phyloP scores from a whole-genome alignment of 768 basidiomycete species.

The Lactarius pseudohatsudake region DNA sequence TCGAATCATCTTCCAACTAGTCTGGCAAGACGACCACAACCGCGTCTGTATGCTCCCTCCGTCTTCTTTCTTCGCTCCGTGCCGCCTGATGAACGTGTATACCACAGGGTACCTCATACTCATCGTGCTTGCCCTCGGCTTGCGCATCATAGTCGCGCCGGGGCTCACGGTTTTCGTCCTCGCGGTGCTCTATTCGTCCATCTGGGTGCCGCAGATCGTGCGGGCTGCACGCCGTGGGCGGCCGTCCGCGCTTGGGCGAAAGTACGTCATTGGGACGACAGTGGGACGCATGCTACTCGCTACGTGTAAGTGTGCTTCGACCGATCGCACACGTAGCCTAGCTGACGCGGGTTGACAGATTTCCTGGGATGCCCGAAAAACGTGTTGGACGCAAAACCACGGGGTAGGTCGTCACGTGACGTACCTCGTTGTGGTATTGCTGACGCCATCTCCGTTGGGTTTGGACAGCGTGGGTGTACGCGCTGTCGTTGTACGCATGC shows the following conservation, averaged over 20 bases:
- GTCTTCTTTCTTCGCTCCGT: background rate
- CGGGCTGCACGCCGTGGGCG: slow-evolving; percentile 71
- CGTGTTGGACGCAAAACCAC: slow-evolving; percentile 76
- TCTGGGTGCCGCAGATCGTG: slow-evolving; percentile 87
- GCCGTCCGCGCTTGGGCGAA: slow-evolving; percentile 61
- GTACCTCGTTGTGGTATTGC: background rate
- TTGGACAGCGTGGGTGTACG: slow-evolving; percentile 60
- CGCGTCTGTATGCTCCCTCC: slow-evolving; percentile 57
- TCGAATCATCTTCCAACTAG: slow-evolving; percentile 54
- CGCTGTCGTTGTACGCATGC: slow-evolving; percentile 57
- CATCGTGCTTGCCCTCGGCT: slow-evolving; percentile 66
- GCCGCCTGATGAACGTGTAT: slow-evolving; percentile 19
- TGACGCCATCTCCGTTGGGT: background rate
- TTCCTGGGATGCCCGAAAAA: slow-evolving; percentile 83
- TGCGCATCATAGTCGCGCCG: slow-evolving; percentile 71
- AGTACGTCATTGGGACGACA: slow-evolving; percentile 79
- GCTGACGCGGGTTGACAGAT: slow-evolving; percentile 49
- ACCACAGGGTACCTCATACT: slow-evolving; percentile 64
- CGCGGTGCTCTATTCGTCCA: slow-evolving; percentile 65
- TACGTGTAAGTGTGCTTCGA: slow-evolving; percentile 57
- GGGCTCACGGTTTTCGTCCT: slow-evolving; percentile 66
- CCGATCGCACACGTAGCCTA: background rate
- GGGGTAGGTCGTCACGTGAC: slow-evolving; percentile 47
- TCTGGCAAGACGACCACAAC: slow-evolving; percentile 69
- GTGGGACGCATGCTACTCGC: slow-evolving; percentile 66